Conservation (phyloP, 306 rosid genomes). For the Trifolium fragiferum region DNA sequence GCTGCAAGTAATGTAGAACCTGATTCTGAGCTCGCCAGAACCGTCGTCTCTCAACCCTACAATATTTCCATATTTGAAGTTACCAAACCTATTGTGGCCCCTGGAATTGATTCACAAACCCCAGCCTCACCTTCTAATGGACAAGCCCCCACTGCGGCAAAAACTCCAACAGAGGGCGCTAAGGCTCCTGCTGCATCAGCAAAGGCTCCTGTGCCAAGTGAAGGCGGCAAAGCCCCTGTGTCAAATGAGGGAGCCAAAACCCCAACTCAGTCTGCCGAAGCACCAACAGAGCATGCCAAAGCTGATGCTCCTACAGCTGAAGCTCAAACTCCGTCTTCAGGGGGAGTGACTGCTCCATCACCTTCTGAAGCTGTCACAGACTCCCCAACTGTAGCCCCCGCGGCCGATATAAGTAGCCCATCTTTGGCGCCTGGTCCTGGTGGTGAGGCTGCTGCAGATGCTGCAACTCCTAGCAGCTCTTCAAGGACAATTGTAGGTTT, state of each 20-base stretch:
- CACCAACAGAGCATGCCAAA: background rate
- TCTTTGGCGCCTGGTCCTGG: slow-evolving; percentile 39
- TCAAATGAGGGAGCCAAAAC: background rate
- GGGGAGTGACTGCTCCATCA: slow-evolving; percentile 4
- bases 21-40: slow-evolving; percentile 42
- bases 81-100: slow-evolving; percentile 42
- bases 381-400: background rate
- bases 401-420: background rate
- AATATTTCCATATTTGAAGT: slow-evolving; percentile 66
- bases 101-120: slow-evolving; percentile 44
- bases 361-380: background rate
- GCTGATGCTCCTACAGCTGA: background rate
- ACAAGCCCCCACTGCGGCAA: slow-evolving; percentile 7
- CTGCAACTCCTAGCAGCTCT: slow-evolving; percentile 1
- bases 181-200: background rate
- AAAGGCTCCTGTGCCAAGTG: background rate
- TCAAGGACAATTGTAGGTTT: slow-evolving; percentile 33
- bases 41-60: slow-evolving; percentile 52
- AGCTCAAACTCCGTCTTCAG: background rate
- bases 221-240: too few relatives aligned
- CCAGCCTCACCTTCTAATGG: background rate
- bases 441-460: slow-evolving; percentile 35
- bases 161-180: background rate
- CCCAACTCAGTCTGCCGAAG: background rate
- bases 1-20: slow-evolving; percentile 41